Evolutionary conservation across 805 yeast species (phyloP).

Genomic region (Candida endomychidarum): DNA sequence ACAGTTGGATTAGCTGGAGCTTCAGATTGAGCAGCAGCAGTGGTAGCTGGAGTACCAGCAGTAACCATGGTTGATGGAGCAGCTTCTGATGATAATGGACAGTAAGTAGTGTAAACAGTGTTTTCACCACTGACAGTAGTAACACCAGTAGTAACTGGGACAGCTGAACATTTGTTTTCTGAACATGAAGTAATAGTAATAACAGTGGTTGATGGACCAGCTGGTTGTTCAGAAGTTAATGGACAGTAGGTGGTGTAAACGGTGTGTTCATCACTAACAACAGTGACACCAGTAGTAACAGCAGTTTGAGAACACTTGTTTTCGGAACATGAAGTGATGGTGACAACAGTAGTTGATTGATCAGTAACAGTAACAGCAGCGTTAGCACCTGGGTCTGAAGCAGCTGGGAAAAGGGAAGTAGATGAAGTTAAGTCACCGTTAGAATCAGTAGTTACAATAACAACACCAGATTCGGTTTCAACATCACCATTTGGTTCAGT

Average conservation of each 20-base stretch:
- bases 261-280: slow-evolving; percentile 27
- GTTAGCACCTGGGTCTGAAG: not conserved
- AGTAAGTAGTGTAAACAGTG: slow-evolving; percentile 23
- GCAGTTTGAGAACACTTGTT: slow-evolving; percentile 29
- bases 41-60: too few relatives aligned
- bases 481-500: slow-evolving; percentile 13
- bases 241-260: slow-evolving; percentile 19
- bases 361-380: slow-evolving; percentile 2
- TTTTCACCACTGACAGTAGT: slow-evolving; percentile 20
- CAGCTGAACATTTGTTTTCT: slow-evolving; percentile 26
- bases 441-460: slow-evolving; percentile 18
- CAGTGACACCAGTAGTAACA: slow-evolving; percentile 37
- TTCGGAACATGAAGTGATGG: slow-evolving; percentile 37
- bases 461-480: slow-evolving; percentile 17
- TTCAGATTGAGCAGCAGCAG: not conserved
- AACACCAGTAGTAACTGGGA: slow-evolving; percentile 34
- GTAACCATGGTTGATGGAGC: too few relatives aligned
- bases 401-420: slow-evolving; percentile 15
- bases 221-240: slow-evolving; percentile 18
- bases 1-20: slow-evolving; percentile 5
- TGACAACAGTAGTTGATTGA: slow-evolving; percentile 25
- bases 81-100: too few relatives aligned
- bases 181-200: slow-evolving; percentile 36
- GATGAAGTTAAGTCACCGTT: slow-evolving; percentile 14
- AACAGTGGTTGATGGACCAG: slow-evolving; percentile 24